phyloP scores from a whole-genome alignment of 176 grass and related monocot genomes.

The Aegilops umbellulata region DNA sequence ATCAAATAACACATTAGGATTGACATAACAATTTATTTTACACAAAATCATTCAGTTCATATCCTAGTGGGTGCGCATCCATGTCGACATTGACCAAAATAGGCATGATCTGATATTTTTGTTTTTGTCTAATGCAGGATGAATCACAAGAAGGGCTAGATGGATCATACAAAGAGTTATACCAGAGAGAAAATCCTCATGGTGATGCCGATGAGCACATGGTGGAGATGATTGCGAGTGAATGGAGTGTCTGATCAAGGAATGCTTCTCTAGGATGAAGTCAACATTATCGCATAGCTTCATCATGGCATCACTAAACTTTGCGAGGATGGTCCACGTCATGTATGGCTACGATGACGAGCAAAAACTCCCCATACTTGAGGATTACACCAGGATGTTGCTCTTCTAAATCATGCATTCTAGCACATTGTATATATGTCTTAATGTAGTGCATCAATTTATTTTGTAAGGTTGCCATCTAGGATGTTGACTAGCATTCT shows the following conservation, averaged over 20 bases:
- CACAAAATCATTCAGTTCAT: too few relatives aligned
- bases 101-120: not conserved
- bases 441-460: too few relatives aligned
- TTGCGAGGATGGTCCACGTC: slow-evolving; percentile 50
- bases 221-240: slow-evolving; percentile 26
- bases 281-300: slow-evolving; percentile 16
- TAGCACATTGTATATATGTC: too few relatives aligned
- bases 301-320: slow-evolving; percentile 11
- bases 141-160: slow-evolving; percentile 64
- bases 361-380: slow-evolving; percentile 36
- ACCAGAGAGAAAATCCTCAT: slow-evolving; percentile 56
- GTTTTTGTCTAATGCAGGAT: slow-evolving; percentile 31
- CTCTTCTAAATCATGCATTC: not conserved
- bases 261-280: slow-evolving; percentile 26
- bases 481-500: too few relatives aligned
- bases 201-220: slow-evolving; percentile 34
- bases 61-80: too few relatives aligned
- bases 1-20: too few relatives aligned
- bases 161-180: slow-evolving; percentile 54
- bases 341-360: slow-evolving; percentile 43
- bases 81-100: too few relatives aligned
- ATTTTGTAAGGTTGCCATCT: too few relatives aligned
- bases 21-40: too few relatives aligned
- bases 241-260: slow-evolving; percentile 61
- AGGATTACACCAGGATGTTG: slow-evolving; percentile 40